A percentile compares a stretch with the other conserved stretches of the same genome.
These are phyloP conservation scores for Elsinoe necatrix DNA, from an alignment of 2,329 filamentous ascomycete genomes.

Conservation along the genomic window DNA sequence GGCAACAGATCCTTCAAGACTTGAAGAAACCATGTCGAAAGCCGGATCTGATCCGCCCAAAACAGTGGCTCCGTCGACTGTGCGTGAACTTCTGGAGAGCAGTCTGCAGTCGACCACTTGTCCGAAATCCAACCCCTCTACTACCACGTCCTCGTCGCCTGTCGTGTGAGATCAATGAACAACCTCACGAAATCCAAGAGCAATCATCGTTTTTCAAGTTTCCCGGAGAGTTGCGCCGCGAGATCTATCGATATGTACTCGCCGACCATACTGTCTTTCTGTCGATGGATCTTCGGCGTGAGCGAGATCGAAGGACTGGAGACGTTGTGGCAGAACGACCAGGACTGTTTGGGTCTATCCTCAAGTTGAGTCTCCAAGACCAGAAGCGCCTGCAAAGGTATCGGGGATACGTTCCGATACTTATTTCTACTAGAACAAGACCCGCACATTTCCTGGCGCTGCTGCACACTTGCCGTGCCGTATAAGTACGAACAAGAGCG, in stretches of 20 bases:
- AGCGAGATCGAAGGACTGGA: background rate
- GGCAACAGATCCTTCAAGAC: no score
- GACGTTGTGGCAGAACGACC: background rate
- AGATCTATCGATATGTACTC: background rate
- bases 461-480: background rate
- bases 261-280: background rate
- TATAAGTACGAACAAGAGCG: background rate
- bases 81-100: background rate
- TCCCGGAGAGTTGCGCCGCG: background rate
- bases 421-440: background rate
- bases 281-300: background rate
- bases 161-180: background rate
- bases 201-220: background rate
- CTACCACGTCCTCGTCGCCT: background rate
- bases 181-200: background rate
- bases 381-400: background rate
- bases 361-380: background rate
- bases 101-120: background rate
- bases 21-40: no score
- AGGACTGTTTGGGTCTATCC: background rate
- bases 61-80: background rate
- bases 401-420: background rate
- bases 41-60: no score
- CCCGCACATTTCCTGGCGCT: background rate
- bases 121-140: background rate